Conservation (phyloP, 2,329 filamentous ascomycete genomes). For the Hortaea werneckii region DNA sequence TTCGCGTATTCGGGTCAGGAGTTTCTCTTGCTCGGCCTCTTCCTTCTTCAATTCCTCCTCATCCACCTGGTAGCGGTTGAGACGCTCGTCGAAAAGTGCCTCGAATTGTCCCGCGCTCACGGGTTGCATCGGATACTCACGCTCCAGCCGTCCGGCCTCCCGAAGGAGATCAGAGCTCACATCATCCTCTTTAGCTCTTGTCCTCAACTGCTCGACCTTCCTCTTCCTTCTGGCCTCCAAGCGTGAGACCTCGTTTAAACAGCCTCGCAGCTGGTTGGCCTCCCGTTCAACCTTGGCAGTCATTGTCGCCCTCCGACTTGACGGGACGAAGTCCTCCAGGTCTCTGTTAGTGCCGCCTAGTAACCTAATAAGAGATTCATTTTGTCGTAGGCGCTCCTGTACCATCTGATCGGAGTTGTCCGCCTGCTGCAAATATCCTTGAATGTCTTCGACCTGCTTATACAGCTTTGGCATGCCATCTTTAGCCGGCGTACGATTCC, state of each 20-base stretch:
- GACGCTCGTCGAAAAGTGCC: conserved; percentile 71
- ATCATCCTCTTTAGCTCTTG: conserved; percentile 77
- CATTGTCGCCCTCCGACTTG: conserved; percentile 66
- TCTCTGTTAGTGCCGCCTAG: conserved; percentile 70
- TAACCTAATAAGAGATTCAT: conserved; percentile 63
- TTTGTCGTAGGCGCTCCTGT: conserved; percentile 65
- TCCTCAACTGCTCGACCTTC: conserved; percentile 66
- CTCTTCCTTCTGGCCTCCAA: conserved; percentile 71
- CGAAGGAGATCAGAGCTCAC: conserved; percentile 71
- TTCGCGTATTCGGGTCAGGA: conserved; percentile 58
- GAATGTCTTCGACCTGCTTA: conserved; percentile 65
- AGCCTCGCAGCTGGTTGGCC: conserved; percentile 63
- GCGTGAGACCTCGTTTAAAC: conserved; percentile 74
- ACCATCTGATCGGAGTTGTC: conserved; percentile 59
- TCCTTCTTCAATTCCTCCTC: conserved; percentile 57
- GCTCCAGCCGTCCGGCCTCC: conserved; percentile 76
- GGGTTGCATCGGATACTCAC: conserved; percentile 71
- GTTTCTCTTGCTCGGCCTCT: conserved; percentile 68
- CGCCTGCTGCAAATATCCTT: conserved; percentile 71
- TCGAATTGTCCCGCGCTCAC: conserved; percentile 89
- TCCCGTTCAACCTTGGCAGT: conserved; percentile 72
- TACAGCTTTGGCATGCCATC: conserved; percentile 64
- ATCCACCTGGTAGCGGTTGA: conserved; percentile 74
- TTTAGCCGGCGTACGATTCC: conserved; percentile 61
- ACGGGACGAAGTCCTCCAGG: conserved; percentile 81